phyloP scores from a whole-genome alignment of 2,329 filamentous ascomycete species.

The Colletotrichum sp. region DNA sequence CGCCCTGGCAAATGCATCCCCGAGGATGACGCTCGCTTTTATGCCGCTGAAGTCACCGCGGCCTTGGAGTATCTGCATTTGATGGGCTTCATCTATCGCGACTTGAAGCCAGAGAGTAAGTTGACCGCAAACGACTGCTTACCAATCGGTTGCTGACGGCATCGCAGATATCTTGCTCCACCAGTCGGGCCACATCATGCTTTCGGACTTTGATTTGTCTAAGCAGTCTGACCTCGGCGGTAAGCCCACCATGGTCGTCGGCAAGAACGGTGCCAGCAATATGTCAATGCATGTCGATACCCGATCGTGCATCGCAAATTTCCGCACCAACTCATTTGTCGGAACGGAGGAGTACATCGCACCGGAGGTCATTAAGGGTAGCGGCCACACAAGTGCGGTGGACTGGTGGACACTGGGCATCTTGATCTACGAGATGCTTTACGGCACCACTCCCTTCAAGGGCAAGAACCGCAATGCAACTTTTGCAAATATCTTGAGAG shows the following conservation, averaged over 20 bases:
- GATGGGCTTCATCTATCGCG: conserved; percentile 99
- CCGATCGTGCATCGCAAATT: conserved; percentile 97
- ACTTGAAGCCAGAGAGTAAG: conserved; percentile 97
- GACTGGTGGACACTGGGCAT: conserved; percentile 99
- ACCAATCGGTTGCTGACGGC: conserved; percentile 16
- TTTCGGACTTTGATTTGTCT: conserved; percentile 97
- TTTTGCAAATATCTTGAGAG: conserved; percentile 94
- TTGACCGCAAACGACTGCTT: conserved; percentile 25
- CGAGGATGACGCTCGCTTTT: conserved; percentile 96
- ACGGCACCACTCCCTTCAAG: conserved; percentile 98
- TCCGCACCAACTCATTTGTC: conserved; percentile 97
- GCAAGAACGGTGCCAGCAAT: conserved; percentile 84
- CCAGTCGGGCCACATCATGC: conserved; percentile 99
- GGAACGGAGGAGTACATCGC: conserved; percentile 99
- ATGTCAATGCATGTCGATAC: conserved; percentile 96
- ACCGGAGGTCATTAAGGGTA: conserved; percentile 98
- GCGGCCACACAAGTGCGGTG: conserved; percentile 96
- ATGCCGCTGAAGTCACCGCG: conserved; percentile 95
- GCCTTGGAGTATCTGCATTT: conserved; percentile 95
- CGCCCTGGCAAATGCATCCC: conserved; percentile 96
- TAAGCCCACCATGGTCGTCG: conserved; percentile 97
- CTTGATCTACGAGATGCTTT: conserved; percentile 98
- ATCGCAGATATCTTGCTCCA: conserved; percentile 88
- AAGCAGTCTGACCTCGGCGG: conserved; percentile 97
- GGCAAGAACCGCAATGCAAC: conserved; percentile 98